Evolutionary conservation across 352 stramenopile genomes (phyloP), one percentile per base, ranked within the genome.

Genomic region (Globisporangium parvum): DNA sequence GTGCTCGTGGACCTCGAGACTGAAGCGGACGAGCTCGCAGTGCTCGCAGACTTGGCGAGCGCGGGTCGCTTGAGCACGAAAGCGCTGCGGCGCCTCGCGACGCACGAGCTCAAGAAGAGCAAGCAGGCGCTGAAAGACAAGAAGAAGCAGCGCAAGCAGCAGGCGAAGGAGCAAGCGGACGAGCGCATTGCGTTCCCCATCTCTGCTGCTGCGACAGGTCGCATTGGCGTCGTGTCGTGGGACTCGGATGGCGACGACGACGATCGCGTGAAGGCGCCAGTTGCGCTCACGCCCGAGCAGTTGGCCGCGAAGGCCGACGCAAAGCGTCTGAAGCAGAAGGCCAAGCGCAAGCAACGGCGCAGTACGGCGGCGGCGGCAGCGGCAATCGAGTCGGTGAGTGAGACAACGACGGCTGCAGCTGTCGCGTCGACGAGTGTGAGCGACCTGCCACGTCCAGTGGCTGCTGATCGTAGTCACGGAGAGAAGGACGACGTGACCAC

Each of bases 21-120:
- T n/a, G 70, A 78, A 20, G 37, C 77, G 49, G 73, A 82, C 41
- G 63, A 81, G 39, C 35, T 78, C 37, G 67, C 56, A 21, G 52
- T 78, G 3, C 60, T 67, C 26, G 70, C 65, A 4, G 67, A 64
- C 24, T 53, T 60, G 39, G 65, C 71, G 55, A 62, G 62, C 6
- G 66, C 40, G 8, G 46, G 51, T 9, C 28, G 23, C 1, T 10
- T 28, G 45, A 20, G 21, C 55, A 45, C 18, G 17, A 52, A 33
- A 17, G 6, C 35, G 12, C 21, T 37, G 10, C 33, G 33, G 5
- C 45, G 40, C 21, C 44, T 60, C 40, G 54, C 40, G 10, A 47
- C 47, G 46, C 24, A n/a, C 35, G 40, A 40, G 28, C 33, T 23
- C 24, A 50, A 48, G 26, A 28, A 37, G 21, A 55, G 11, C 46